Percentiles rank a stretch among this genome's conserved stretches.
Conservation (phyloP, 2,329 filamentous ascomycete species). For the Dactylellina parvicollis region DNA sequence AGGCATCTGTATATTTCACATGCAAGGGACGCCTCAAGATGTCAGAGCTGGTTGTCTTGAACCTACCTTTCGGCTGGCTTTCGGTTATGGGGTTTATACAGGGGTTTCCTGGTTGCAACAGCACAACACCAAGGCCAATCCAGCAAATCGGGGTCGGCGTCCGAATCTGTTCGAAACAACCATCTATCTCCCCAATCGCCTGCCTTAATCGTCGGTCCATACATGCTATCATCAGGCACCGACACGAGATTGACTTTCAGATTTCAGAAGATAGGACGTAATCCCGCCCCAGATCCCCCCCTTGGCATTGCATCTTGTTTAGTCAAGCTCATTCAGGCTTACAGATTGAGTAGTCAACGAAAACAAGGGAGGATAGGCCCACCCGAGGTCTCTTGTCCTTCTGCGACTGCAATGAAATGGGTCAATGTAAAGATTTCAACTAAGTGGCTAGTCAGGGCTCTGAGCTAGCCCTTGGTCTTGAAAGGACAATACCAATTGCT, state of each 20-base stretch:
- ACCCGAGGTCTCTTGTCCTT: conserved; percentile 1
- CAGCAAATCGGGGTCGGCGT: conserved; percentile 18
- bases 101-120: conserved; percentile 26
- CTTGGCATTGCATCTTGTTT: background rate
- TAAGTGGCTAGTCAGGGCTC: background rate
- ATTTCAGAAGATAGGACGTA: conserved; percentile 8
- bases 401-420: background rate
- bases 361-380: conserved; percentile 1
- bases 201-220: conserved; percentile 20
- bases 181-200: conserved; percentile 8
- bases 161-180: conserved; percentile 2
- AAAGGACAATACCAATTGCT: conserved; percentile 9
- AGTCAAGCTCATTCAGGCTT: background rate
- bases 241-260: conserved; percentile 16
- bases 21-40: conserved; percentile 23
- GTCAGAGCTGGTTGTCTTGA: conserved; percentile 12
- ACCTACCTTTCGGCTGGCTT: conserved; percentile 31
- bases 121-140: conserved; percentile 24
- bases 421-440: background rate
- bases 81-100: conserved; percentile 16
- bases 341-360: background rate
- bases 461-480: background rate
- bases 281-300: background rate
- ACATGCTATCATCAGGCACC: conserved; percentile 22
- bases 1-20: conserved; percentile 19